Evolutionary conservation across 768 basidiomycete species (phyloP).

Genomic region (Termitomyces sp.): DNA sequence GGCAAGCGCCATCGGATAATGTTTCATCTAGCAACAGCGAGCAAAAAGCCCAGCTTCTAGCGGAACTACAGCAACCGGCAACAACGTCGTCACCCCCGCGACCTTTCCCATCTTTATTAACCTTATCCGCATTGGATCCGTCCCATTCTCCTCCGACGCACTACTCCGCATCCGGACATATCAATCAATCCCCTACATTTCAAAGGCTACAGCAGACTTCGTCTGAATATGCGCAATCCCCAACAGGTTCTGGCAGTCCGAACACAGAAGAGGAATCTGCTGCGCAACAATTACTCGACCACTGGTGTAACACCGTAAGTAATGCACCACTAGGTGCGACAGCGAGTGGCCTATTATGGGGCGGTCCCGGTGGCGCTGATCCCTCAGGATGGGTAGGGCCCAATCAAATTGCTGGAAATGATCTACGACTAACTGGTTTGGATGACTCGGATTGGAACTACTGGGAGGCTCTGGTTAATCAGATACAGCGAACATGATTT

Average conservation of each 20-base stretch:
- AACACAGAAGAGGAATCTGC: constrained; percentile 68
- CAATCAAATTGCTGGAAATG: constrained; percentile 34
- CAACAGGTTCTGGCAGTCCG: constrained; percentile 66
- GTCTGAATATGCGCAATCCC: constrained; percentile 48
- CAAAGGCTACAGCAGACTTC: constrained; percentile 52
- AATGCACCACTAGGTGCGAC: constrained; percentile 53
- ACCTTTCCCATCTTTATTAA: constrained; percentile 25
- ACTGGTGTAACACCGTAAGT: constrained; percentile 81
- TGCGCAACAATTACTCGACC: constrained; percentile 75
- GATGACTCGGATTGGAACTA: constrained; percentile 74
- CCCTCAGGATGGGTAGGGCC: constrained; percentile 54
- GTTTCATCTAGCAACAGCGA: constrained; percentile 20
- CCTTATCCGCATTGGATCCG: constrained; percentile 18
- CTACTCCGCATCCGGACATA: constrained; percentile 19
- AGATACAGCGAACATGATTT: constrained; percentile 38
- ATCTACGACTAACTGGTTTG: constrained; percentile 40
- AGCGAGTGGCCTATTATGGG: constrained; percentile 53
- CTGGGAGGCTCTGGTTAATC: constrained; percentile 76
- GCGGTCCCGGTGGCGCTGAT: constrained; percentile 50
- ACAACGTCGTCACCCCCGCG: constrained; percentile 27
- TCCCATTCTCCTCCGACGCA: constrained; percentile 23
- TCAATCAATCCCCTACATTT: constrained; percentile 48
- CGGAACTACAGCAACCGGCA: constrained; percentile 39
- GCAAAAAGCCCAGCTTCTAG: constrained; percentile 46
- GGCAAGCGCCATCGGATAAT: constrained; percentile 22